Evolutionary conservation across 768 basidiomycete species (phyloP), one percentile per base, ranked within the genome.

Genomic region (Boletus fagicola): DNA sequence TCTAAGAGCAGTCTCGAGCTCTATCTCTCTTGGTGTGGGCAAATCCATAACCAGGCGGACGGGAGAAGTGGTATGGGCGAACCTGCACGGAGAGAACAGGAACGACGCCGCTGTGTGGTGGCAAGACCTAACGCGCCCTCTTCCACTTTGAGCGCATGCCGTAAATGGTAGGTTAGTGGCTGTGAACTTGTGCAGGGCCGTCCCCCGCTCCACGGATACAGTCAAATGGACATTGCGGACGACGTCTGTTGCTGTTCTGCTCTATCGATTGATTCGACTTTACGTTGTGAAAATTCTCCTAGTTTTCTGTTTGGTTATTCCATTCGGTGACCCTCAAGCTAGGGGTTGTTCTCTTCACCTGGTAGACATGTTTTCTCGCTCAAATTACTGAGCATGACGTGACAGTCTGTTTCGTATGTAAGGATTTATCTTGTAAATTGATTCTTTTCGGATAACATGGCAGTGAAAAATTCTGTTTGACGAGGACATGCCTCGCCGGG

Each of bases 1-100:
- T 64, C 89, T 79, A n/a, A 93, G 75, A 15, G 88, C 78, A 30
- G 83, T 80, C 73, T 94, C 92, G 42, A 94, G 84, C 71, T 92
- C 89, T 59, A 91, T 77, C 74, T 93, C 90, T 71, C 91, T 80
- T 51, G 83, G 74, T 45, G 86, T 81, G 22, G 91, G 92, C 35
- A 90, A 74, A 58, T 84, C 82, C 88, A 90, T 90, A 68, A 54
- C 49, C 56, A 56, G 36, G 55, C 62, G 20, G 57, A 66, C 44
- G 56, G 56, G 54, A 18, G 30, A 56, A 62, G 45, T 35, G 44
- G 38, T 47, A 51, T 47, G 52, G 59, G 54, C 62, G 47, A 51
- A 42, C 59, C 58, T 62, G 56, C 47, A 51, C 43, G 53, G 58
- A 40, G 47, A 31, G 57, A 51, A 53, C 35, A 57, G 36, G 36